phyloP scores from a whole-genome alignment of 352 stramenopile genomes.

The Phytophthora boehmeriae region DNA sequence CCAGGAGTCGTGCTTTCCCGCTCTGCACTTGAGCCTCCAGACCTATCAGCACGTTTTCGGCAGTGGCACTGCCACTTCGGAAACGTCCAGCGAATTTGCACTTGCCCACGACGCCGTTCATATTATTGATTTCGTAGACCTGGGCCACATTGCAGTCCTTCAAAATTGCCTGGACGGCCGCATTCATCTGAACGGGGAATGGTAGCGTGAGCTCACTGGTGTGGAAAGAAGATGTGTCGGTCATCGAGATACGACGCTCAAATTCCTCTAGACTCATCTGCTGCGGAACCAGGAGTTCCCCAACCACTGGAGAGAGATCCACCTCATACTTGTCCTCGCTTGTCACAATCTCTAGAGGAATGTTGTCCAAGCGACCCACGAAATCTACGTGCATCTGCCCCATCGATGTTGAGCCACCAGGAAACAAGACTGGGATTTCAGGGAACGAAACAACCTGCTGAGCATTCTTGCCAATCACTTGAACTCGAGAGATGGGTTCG shows the following conservation, averaged over 20 bases:
- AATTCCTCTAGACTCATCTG: conserved; percentile 81
- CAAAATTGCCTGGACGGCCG: conserved; percentile 52
- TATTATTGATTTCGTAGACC: conserved; percentile 81
- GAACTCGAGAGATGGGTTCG: conserved; percentile 58
- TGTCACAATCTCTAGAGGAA: conserved; percentile 68
- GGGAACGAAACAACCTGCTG: conserved; percentile 77
- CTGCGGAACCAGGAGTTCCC: conserved; percentile 73
- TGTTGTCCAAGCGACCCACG: conserved; percentile 61
- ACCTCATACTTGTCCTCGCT: conserved; percentile 60
- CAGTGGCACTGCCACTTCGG: conserved; percentile 41
- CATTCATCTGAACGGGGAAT: conserved; percentile 55
- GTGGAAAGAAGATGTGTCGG: conserved; percentile 57
- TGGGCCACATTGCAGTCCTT: conserved; percentile 71
- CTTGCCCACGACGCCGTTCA: conserved; percentile 58
- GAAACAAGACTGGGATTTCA: conserved; percentile 84
- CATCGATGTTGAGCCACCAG: conserved; percentile 73
- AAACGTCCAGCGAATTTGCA: conserved; percentile 76
- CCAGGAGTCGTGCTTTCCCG: conserved; percentile 65
- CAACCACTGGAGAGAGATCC: conserved; percentile 61
- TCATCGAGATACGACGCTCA: conserved; percentile 63
- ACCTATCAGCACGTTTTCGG: conserved; percentile 60
- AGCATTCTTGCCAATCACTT: conserved; percentile 44
- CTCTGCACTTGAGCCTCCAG: conserved; percentile 69
- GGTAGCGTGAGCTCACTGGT: conserved; percentile 62
- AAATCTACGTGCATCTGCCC: conserved; percentile 89